These are phyloP conservation scores for Saturnispora dispora DNA, from an alignment of 805 yeast species.

Conservation along the genomic window DNA sequence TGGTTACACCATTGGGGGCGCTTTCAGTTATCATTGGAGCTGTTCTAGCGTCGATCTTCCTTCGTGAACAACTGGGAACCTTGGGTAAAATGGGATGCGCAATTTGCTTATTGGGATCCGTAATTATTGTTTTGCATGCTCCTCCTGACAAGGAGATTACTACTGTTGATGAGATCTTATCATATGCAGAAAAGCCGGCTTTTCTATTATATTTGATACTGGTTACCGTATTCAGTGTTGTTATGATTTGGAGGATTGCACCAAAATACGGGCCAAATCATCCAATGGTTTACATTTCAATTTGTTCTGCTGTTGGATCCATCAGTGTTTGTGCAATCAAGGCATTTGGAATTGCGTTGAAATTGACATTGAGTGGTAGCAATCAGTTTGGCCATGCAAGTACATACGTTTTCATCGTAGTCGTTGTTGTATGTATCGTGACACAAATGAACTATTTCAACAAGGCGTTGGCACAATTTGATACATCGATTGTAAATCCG, in stretches of 20 bases:
- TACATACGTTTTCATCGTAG: slow-evolving; percentile 70
- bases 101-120: slow-evolving; percentile 78
- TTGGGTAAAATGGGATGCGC: slow-evolving; percentile 92
- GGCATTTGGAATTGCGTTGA: slow-evolving; percentile 87
- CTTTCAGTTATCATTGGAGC: slow-evolving; percentile 87
- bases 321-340: slow-evolving; percentile 86
- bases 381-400: slow-evolving; percentile 82
- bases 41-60: slow-evolving; percentile 73
- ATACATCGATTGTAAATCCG: slow-evolving; percentile 87
- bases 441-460: slow-evolving; percentile 93
- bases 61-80: slow-evolving; percentile 79
- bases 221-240: slow-evolving; percentile 59
- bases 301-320: slow-evolving; percentile 85
- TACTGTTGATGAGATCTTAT: slow-evolving; percentile 81
- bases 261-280: slow-evolving; percentile 71
- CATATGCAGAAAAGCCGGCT: slow-evolving; percentile 70
- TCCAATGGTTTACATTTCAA: slow-evolving; percentile 84
- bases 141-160: slow-evolving; percentile 87
- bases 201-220: slow-evolving; percentile 56
- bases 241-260: slow-evolving; percentile 77
- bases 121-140: slow-evolving; percentile 82
- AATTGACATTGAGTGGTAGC: slow-evolving; percentile 73
- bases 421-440: slow-evolving; percentile 71
- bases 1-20: slow-evolving; percentile 90
- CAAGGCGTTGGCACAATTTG: slow-evolving; percentile 88